phyloP scores from a whole-genome alignment of 2,329 filamentous ascomycete species.

The Claviceps cyperi region DNA sequence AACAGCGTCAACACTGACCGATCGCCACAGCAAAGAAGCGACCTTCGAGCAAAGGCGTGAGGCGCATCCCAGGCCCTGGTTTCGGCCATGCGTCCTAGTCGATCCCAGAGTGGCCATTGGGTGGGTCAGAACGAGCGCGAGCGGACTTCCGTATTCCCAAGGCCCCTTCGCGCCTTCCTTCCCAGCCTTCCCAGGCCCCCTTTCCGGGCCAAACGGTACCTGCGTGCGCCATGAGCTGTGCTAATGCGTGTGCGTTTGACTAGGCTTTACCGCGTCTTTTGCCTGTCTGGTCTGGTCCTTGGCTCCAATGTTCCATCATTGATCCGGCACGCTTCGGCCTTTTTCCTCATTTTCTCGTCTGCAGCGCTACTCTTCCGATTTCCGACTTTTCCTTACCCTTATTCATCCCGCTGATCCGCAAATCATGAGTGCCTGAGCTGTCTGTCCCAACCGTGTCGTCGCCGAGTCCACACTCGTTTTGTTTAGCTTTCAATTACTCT shows the following conservation, averaged over 20 bases:
- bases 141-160: neutral
- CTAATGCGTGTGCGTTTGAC: neutral
- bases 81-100: too few relatives aligned
- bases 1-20: too few relatives aligned
- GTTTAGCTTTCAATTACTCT: too few relatives aligned
- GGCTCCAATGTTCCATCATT: neutral
- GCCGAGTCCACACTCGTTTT: neutral
- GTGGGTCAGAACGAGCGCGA: too few relatives aligned
- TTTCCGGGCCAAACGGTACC: neutral
- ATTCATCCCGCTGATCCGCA: neutral
- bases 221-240: constrained; percentile 2
- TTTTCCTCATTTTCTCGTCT: neutral
- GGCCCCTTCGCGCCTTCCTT: neutral
- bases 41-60: too few relatives aligned
- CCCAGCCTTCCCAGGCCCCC: neutral
- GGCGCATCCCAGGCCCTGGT: too few relatives aligned
- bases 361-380: neutral
- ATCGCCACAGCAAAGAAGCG: too few relatives aligned
- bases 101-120: too few relatives aligned
- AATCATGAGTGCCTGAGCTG: neutral
- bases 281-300: neutral
- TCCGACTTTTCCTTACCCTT: neutral
- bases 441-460: neutral
- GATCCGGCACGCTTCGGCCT: neutral
- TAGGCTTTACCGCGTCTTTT: neutral